Conservation (phyloP, 345 rosid genomes). For the Ceriops zippeliana region DNA sequence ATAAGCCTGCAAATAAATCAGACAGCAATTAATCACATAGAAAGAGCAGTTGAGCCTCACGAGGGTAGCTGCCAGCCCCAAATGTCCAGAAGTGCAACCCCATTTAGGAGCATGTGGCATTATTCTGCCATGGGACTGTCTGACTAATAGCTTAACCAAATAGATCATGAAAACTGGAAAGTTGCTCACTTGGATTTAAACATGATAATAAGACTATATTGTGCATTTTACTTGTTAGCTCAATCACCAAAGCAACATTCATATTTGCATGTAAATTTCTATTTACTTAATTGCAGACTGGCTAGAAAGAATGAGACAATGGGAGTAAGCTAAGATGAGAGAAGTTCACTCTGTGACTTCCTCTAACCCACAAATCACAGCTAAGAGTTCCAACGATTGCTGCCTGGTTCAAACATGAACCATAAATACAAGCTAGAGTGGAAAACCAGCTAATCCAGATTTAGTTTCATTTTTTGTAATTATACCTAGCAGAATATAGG, state of each 20-base stretch:
- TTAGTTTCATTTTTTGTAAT: neutral
- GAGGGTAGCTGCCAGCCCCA: neutral
- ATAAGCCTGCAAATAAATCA: conserved; percentile 60
- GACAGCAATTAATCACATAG: neutral
- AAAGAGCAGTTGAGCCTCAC: neutral
- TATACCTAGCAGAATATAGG: too few relatives aligned
- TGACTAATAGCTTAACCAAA: neutral
- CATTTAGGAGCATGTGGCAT: neutral
- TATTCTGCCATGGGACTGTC: neutral
- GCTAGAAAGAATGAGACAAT: too few relatives aligned
- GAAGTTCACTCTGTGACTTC: neutral
- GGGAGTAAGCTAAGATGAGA: too few relatives aligned
- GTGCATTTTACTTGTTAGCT: too few relatives aligned
- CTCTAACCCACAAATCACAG: neutral
- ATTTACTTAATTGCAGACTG: too few relatives aligned
- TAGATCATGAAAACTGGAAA: neutral
- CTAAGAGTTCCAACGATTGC: neutral
- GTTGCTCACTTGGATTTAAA: too few relatives aligned
- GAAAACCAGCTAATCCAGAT: neutral
- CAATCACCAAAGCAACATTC: too few relatives aligned
- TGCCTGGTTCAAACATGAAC: neutral
- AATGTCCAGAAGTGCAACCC: neutral
- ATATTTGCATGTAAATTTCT: too few relatives aligned
- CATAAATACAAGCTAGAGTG: neutral
- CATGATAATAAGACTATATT: too few relatives aligned